These are phyloP conservation scores for Excoecaria cochinchinensis DNA, from an alignment of 345 rosid genomes.

Conservation along the genomic window DNA sequence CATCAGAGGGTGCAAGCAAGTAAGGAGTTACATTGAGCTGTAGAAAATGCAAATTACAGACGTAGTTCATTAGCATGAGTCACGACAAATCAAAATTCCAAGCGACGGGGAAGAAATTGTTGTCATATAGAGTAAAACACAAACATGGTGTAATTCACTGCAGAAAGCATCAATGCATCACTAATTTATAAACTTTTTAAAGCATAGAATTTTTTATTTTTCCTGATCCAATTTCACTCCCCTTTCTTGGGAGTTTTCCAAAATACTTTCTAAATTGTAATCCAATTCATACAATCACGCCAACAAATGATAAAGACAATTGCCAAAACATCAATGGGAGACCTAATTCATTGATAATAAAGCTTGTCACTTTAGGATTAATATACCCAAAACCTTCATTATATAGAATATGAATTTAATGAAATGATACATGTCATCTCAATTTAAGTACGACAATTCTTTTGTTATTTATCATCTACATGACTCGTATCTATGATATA, in stretches of 20 bases:
- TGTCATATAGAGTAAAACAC: background rate
- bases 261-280: background rate
- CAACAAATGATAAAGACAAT: background rate
- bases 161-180: background rate
- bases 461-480: background rate
- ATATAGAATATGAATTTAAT: background rate
- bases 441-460: background rate
- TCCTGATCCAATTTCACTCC: background rate
- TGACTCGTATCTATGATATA: background rate
- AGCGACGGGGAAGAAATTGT: background rate
- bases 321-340: background rate
- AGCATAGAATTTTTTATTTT: background rate
- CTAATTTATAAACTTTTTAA: background rate
- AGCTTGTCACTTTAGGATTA: background rate
- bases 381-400: background rate
- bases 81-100: slow-evolving; percentile 1
- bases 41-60: slow-evolving; percentile 32
- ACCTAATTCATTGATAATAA: background rate
- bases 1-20: slow-evolving; percentile 63
- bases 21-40: slow-evolving; percentile 91
- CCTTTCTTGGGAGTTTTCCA: background rate
- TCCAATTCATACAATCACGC: background rate
- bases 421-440: background rate
- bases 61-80: slow-evolving; percentile 4
- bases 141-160: background rate